Conservation (phyloP, 768 basidiomycete genomes). For the Megacollybia marginata region DNA sequence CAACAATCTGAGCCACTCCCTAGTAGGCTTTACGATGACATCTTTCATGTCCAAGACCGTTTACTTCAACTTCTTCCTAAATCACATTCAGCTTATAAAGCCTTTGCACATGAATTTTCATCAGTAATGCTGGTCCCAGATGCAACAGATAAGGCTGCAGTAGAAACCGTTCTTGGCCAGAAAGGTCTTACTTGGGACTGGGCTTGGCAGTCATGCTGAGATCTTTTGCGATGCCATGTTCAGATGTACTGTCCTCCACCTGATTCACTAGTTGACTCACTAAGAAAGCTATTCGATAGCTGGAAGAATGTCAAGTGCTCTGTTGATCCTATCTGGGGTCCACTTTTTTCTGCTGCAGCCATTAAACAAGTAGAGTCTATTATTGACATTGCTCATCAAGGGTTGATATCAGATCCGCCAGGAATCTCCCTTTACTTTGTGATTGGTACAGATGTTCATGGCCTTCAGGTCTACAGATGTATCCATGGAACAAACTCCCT, state of each 20-base stretch:
- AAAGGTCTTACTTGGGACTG: conserved; percentile 2
- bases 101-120: conserved; percentile 4
- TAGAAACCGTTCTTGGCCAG: conserved; percentile 2
- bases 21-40: conserved; percentile 5
- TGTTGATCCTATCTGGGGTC: neutral
- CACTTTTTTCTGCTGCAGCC: neutral
- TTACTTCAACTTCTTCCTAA: conserved; percentile 2
- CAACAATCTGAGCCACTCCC: neutral
- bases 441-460: conserved; percentile 8
- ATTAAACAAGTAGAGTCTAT: neutral
- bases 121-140: conserved; percentile 6
- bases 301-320: neutral
- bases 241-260: neutral
- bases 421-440: conserved; percentile 7
- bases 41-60: conserved; percentile 5
- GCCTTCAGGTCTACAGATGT: conserved; percentile 8
- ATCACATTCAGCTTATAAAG: conserved; percentile 6
- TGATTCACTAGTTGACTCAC: neutral
- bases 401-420: conserved; percentile 13
- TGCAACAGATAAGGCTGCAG: conserved; percentile 2
- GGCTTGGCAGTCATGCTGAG: neutral
- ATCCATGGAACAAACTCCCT: conserved; percentile 14
- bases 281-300: neutral
- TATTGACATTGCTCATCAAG: neutral
- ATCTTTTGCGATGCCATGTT: neutral